phyloP scores from a whole-genome alignment of 2,329 filamentous ascomycete genomes.

The Chaetothyriales sp. region DNA sequence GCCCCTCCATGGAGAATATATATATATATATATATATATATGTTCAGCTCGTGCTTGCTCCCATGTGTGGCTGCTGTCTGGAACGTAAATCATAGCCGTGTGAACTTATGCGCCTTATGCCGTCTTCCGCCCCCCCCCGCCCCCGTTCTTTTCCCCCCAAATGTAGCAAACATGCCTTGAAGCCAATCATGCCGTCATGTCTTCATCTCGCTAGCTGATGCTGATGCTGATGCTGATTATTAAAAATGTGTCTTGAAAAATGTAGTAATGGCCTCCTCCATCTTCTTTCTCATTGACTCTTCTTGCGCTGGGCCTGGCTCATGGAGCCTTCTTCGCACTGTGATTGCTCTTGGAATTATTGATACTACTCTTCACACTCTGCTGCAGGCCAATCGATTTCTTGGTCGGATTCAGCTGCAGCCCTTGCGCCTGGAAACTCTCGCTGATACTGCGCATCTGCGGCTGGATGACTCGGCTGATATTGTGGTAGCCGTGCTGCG shows the following conservation, averaged over 20 bases:
- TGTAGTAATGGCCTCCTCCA: too few relatives aligned
- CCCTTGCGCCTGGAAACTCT: constrained; percentile 6
- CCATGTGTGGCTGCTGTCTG: too few relatives aligned
- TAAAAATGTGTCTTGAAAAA: too few relatives aligned
- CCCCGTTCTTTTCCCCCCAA: too few relatives aligned
- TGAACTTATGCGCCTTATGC: too few relatives aligned
- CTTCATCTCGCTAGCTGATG: not conserved
- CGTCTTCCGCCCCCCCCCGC: too few relatives aligned
- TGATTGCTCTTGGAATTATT: not conserved
- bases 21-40: too few relatives aligned
- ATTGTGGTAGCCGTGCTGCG: constrained; percentile 16
- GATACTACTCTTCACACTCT: not conserved
- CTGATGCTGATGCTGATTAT: too few relatives aligned
- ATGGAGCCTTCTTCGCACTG: not conserved
- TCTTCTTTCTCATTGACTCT: not conserved
- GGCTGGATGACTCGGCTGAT: constrained; percentile 17
- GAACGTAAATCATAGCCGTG: too few relatives aligned
- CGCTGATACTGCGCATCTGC: constrained; percentile 14
- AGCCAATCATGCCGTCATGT: not conserved
- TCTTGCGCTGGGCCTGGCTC: not conserved
- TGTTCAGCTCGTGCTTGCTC: too few relatives aligned
- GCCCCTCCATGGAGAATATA: too few relatives aligned
- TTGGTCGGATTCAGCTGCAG: not conserved
- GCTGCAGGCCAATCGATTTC: not conserved
- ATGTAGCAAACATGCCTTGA: too few relatives aligned